Percentiles rank a stretch among this genome's conserved stretches.
Evolutionary conservation across 345 rosid species (phyloP).

Genomic region (Eucalyptus dawsonii): DNA sequence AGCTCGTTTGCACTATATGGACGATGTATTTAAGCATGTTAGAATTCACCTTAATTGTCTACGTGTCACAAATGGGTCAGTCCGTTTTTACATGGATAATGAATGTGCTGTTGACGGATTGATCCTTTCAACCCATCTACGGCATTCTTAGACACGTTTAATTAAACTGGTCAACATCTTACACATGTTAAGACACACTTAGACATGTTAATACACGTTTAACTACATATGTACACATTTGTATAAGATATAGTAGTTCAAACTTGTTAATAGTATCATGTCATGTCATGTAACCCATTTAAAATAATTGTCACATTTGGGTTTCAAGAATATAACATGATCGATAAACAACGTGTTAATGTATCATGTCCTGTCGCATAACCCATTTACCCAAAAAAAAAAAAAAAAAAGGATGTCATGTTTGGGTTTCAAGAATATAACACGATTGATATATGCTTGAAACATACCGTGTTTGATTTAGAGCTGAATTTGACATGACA

Average conservation of each 20-base stretch:
- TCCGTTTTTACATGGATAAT: not conserved
- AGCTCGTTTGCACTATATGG: not conserved
- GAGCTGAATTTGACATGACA: not conserved
- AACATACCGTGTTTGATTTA: not conserved
- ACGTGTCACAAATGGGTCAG: not conserved
- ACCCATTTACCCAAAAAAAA: not conserved
- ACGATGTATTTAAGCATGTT: not conserved
- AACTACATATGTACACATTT: not conserved
- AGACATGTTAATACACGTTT: not conserved
- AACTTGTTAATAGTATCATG: not conserved
- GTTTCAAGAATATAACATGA: not conserved
- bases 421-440: not conserved
- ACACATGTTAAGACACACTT: not conserved
- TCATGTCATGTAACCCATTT: not conserved
- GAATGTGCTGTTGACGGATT: not conserved
- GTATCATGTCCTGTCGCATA: not conserved
- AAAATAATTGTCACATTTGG: not conserved
- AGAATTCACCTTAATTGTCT: not conserved
- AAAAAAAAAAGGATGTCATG: too few species aligned
- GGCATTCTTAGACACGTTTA: not conserved
- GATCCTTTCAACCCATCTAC: not conserved
- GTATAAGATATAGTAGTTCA: not conserved
- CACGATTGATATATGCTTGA: not conserved
- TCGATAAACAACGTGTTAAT: not conserved
- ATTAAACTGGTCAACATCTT: not conserved